These are phyloP conservation scores for Ceratobasidium sp. DNA, from an alignment of 1,284 basidiomycete genomes.

Conservation along the genomic window DNA sequence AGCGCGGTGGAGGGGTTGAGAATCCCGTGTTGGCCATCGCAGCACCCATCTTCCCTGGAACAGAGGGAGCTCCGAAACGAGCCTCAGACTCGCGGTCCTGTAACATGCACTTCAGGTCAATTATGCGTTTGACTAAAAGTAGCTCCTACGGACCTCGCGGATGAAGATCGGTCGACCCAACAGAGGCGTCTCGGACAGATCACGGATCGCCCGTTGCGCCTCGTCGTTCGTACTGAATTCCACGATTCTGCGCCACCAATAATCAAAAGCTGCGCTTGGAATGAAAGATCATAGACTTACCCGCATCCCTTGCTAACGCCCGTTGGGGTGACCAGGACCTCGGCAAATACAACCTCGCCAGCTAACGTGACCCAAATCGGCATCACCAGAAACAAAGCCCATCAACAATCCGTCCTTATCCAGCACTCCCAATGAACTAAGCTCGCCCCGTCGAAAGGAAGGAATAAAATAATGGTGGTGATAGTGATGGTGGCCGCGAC, in stretches of 20 bases:
- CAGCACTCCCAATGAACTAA: slow-evolving; percentile 43
- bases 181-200: slow-evolving; percentile 87
- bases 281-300: slow-evolving; percentile 68
- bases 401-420: slow-evolving; percentile 46
- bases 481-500: slow-evolving; percentile 26
- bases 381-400: slow-evolving; percentile 47
- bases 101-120: background rate
- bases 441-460: slow-evolving; percentile 41
- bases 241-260: slow-evolving; percentile 73
- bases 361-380: slow-evolving; percentile 80
- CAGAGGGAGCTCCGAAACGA: slow-evolving; percentile 91
- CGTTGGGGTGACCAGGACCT: slow-evolving; percentile 95
- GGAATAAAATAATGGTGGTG: slow-evolving; percentile 39
- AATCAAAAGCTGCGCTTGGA: slow-evolving; percentile 10
- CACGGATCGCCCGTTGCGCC: slow-evolving; percentile 83
- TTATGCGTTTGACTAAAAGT: background rate
- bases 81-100: slow-evolving; percentile 97
- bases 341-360: slow-evolving; percentile 98
- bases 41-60: slow-evolving; percentile 92
- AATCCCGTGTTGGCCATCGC: slow-evolving; percentile 85
- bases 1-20: slow-evolving; percentile 76
- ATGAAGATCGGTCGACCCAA: slow-evolving; percentile 95
- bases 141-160: slow-evolving; percentile 84
- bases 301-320: slow-evolving; percentile 98
- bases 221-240: slow-evolving; percentile 89